A percentile compares a stretch with the other conserved stretches of the same genome.
phyloP scores from a whole-genome alignment of 2,329 filamentous ascomycete genomes.

The Orbilia blumenaviensis region DNA sequence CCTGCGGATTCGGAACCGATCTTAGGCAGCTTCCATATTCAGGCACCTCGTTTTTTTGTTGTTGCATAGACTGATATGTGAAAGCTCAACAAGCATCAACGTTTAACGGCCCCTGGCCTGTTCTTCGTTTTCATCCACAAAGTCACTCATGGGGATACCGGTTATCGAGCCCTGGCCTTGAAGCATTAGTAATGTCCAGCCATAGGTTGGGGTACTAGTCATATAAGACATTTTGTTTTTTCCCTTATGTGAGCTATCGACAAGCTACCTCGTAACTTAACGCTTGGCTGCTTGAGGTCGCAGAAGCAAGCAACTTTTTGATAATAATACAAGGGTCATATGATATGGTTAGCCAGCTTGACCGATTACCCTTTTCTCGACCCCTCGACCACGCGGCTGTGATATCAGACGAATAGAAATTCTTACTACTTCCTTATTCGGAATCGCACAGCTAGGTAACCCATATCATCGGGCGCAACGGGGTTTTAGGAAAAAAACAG shows the following conservation, averaged over 20 bases:
- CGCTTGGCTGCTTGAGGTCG: constrained; percentile 4
- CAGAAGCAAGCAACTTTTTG: neutral
- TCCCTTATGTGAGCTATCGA: no score
- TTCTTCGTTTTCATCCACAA: neutral
- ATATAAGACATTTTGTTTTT: constrained; percentile 12
- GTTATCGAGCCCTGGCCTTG: neutral
- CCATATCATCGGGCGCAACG: constrained; percentile 37
- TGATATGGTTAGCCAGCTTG: neutral
- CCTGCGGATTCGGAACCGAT: constrained; percentile 47
- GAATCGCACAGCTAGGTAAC: constrained; percentile 52
- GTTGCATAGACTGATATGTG: neutral
- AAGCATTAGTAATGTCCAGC: neutral
- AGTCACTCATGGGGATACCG: constrained; percentile 5
- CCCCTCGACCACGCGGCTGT: constrained; percentile 38
- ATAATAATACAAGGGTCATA: no score
- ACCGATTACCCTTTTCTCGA: neutral
- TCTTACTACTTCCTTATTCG: constrained; percentile 51
- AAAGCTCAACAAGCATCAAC: neutral
- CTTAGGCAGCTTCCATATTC: constrained; percentile 54
- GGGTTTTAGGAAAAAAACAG: no score
- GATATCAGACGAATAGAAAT: constrained; percentile 49
- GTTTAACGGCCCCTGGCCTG: no score
- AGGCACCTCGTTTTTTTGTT: constrained; percentile 43
- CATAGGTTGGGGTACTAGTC: neutral
- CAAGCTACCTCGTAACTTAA: constrained; percentile 4